phyloP scores from a whole-genome alignment of 805 yeast genomes.

The Pichia nakasei region DNA sequence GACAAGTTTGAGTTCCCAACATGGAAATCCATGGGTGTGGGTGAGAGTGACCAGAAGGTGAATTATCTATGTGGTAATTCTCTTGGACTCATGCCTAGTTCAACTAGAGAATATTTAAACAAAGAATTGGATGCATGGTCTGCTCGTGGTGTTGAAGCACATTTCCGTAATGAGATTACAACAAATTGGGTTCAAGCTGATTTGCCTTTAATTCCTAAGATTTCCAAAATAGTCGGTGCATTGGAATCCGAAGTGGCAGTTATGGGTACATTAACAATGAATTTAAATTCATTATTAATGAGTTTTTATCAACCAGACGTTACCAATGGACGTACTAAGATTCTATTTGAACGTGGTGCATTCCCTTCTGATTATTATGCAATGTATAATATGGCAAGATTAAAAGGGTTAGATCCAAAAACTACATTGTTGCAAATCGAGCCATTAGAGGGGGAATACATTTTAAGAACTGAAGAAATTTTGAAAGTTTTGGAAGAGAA shows the following conservation, averaged over 20 bases:
- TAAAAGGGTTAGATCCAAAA: conserved; percentile 45
- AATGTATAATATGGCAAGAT: conserved; percentile 57
- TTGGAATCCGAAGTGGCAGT: conserved; percentile 68
- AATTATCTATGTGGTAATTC: conserved; percentile 87
- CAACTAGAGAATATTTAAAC: conserved; percentile 46
- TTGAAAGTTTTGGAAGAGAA: conserved; percentile 44
- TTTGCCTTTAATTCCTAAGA: conserved; percentile 56
- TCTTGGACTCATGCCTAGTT: conserved; percentile 80
- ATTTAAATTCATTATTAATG: conserved; percentile 64
- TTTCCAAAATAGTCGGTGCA: conserved; percentile 76
- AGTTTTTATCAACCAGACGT: conserved; percentile 62
- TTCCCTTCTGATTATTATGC: conserved; percentile 93
- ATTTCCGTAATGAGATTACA: conserved; percentile 44
- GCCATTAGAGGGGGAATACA: conserved; percentile 51
- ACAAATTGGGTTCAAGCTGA: conserved; percentile 84
- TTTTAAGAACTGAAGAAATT: conserved; percentile 56
- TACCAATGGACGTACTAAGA: conserved; percentile 46
- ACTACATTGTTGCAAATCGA: conserved; percentile 54
- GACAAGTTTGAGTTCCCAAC: conserved; percentile 62
- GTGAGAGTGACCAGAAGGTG: conserved; percentile 21
- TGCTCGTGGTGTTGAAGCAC: conserved; percentile 73
- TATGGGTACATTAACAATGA: conserved; percentile 80
- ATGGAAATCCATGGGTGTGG: conserved; percentile 47
- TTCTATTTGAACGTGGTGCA: conserved; percentile 77
- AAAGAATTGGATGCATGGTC: conserved; percentile 80